Percentiles rank a stretch among this genome's conserved stretches.
Evolutionary conservation across 2,329 filamentous ascomycete genomes (phyloP).

Genomic region (Blumeriella jaapii): DNA sequence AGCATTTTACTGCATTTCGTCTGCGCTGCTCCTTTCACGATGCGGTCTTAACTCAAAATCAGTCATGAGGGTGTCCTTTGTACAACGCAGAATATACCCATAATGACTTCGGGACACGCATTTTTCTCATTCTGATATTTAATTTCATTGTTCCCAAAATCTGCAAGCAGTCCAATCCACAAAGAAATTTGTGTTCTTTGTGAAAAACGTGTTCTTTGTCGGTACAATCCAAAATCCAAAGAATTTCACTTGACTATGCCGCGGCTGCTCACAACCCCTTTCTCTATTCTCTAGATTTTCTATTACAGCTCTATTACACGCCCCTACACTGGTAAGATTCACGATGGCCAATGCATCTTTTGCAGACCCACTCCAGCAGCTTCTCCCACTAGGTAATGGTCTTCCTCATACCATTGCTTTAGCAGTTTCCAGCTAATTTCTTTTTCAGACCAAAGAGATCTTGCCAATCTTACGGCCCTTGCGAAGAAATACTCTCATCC

Average conservation of each 20-base stretch:
- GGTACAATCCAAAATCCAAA: not conserved
- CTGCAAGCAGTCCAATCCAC: not conserved
- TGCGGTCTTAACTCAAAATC: no score
- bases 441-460: not conserved
- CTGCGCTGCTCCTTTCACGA: no score
- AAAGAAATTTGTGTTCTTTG: not conserved
- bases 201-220: not conserved
- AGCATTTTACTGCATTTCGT: not conserved
- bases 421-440: not conserved
- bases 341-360: not conserved
- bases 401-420: not conserved
- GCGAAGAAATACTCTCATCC: conserved; percentile 7
- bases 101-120: not conserved
- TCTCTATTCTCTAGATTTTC: no score
- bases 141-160: not conserved
- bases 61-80: no score
- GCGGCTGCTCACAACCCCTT: no score
- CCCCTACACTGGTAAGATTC: not conserved
- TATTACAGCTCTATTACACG: no score
- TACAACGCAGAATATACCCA: not conserved
- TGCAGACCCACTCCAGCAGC: conserved; percentile 1
- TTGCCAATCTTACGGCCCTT: not conserved
- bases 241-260: not conserved
- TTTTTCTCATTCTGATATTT: no score
- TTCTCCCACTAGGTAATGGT: not conserved